A percentile compares a stretch with the other conserved stretches of the same genome.
phyloP scores from a whole-genome alignment of 2,329 filamentous ascomycete species.

The Penicillium glabrum region DNA sequence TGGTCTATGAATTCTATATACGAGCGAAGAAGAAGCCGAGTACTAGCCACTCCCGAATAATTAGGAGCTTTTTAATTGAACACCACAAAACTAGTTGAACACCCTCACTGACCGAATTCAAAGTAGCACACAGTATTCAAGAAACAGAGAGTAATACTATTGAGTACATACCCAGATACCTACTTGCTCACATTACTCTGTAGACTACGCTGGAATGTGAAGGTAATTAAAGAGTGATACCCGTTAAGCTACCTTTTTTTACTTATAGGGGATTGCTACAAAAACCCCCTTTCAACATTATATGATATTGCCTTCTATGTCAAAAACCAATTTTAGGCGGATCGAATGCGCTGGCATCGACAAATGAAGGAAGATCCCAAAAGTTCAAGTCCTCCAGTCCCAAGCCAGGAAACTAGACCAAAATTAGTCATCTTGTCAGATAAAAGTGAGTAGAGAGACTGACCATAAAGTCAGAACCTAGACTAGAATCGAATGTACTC shows the following conservation, averaged over 20 bases:
- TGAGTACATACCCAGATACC: no score
- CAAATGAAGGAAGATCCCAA: conserved; percentile 15
- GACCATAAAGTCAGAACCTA: conserved; percentile 13
- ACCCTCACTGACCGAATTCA: no score
- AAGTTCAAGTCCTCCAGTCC: conserved; percentile 13
- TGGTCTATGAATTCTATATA: neutral
- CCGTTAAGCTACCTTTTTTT: no score
- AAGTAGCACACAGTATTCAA: no score
- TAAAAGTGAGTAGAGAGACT: neutral
- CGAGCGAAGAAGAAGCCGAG: neutral
- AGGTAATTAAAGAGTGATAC: no score
- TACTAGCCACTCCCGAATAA: neutral
- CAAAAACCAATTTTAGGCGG: neutral
- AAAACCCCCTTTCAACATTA: neutral
- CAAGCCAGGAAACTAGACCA: conserved; percentile 6
- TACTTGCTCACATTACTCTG: no score
- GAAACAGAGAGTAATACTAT: no score
- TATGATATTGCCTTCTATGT: neutral
- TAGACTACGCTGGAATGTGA: no score
- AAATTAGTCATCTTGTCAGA: neutral
- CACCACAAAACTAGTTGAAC: no score
- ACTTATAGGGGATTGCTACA: no score
- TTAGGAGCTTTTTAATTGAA: neutral
- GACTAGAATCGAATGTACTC: conserved; percentile 10
- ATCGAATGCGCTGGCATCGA: conserved; percentile 9